Evolutionary conservation across 176 grass and related monocot species (phyloP), one percentile per base, ranked within the genome.

Genomic region (Elymus sibiricus): DNA sequence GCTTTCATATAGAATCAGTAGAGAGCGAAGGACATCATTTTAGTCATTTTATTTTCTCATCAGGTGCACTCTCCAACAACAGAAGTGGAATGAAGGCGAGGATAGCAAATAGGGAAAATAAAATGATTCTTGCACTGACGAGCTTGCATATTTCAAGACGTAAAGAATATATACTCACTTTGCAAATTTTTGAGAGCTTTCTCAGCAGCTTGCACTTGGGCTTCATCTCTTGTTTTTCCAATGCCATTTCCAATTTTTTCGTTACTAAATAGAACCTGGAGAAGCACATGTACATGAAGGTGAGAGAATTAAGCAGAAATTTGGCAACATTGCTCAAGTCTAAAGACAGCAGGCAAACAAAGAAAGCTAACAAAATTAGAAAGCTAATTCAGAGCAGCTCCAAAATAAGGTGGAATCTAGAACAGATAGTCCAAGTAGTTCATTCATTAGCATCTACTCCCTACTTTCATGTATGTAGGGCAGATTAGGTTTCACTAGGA

Each of bases 231-330:
- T 90, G 94, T 96, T 90, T 88, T 96, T 79, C 97, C 97, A 43
- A 89, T 88, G n/a, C 92, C 97, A 39, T 89, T 90, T 64, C 92
- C 94, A n/a, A 99, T 85, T 56, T 94, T 99, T 88, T 99, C 97
- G 68, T 82, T 99, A 80, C 87, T 91, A 87, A 96, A 99, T 67
- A 99, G 69, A 84, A 99, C 94, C 95, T 98, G 87, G 43, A 76
- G 83, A 27, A 89, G 53, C 55, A 46, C 26, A 89, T 56, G 44
- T 60, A 53, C 63, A 88, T 82, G 68, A 86, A 74, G 64, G 28
- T 58, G 32, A 62, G 82, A 64, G 64, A 51, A 63, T 64, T 85
- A 83, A 85, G 55, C n/a, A 73, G 12, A 64, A 75, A 87, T 68
- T 37, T 80, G 40, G 65, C 32, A 68, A 32, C 29, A 49, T 24